Evolutionary conservation across 1,284 basidiomycete genomes (phyloP).

Genomic region (Cutaneotrichosporon dermatis): DNA sequence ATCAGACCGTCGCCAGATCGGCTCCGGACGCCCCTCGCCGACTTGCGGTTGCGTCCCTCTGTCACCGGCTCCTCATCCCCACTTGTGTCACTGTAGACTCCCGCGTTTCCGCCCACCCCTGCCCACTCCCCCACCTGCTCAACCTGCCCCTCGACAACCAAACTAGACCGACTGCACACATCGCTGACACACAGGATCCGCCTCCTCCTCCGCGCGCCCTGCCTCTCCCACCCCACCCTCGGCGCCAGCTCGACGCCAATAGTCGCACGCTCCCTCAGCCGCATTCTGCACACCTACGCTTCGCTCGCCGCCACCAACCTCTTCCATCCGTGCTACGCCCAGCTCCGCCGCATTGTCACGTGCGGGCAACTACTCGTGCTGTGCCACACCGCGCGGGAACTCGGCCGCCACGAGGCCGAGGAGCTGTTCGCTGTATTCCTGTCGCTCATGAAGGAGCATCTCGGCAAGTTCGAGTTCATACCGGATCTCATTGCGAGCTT

Average conservation of each 20-base stretch:
- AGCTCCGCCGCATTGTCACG: slow-evolving; percentile 24
- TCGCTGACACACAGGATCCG: slow-evolving; percentile 24
- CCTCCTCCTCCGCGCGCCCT: slow-evolving; percentile 23
- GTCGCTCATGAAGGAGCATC: slow-evolving; percentile 14
- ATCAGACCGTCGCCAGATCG: no score
- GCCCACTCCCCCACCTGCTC: no score
- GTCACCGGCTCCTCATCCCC: no score
- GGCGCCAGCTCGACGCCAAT: slow-evolving; percentile 20
- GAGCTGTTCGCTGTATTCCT: slow-evolving; percentile 19
- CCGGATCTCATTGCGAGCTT: slow-evolving; percentile 16
- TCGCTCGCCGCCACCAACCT: slow-evolving; percentile 13
- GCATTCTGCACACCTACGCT: slow-evolving; percentile 27
- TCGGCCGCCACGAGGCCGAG: slow-evolving; percentile 19
- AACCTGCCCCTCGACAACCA: no score
- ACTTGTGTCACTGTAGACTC: no score
- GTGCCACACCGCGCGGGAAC: slow-evolving; percentile 21
- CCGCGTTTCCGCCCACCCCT: no score
- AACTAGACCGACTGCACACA: no score
- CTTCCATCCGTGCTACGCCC: slow-evolving; percentile 26
- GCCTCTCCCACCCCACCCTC: slow-evolving; percentile 17
- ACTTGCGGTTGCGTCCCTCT: no score
- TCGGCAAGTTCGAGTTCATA: slow-evolving; percentile 15
- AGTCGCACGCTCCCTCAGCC: slow-evolving; percentile 21
- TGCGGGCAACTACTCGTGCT: slow-evolving; percentile 30
- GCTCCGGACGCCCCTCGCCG: no score